Evolutionary conservation across 2,329 filamentous ascomycete genomes (phyloP).

Genomic region (Beauveria scarabaeidicola): DNA sequence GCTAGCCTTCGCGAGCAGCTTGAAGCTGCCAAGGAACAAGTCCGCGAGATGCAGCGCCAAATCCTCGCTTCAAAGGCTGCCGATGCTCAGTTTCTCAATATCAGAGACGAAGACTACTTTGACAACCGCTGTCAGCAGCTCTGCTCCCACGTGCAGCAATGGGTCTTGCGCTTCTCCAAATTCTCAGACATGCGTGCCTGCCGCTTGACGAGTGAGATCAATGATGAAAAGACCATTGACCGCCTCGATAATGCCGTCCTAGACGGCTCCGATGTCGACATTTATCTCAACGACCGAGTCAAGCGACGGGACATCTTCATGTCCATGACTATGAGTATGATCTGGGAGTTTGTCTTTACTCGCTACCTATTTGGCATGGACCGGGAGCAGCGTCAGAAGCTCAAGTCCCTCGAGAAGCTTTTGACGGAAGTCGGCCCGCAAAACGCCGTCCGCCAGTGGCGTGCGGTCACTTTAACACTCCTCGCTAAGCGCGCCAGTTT

Average conservation of each 20-base stretch:
- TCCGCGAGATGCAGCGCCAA: slow-evolving; percentile 42
- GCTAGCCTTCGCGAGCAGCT: slow-evolving; percentile 69
- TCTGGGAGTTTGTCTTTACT: slow-evolving; percentile 98
- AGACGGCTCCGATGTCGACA: slow-evolving; percentile 87
- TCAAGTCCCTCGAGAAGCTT: slow-evolving; percentile 91
- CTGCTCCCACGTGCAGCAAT: slow-evolving; percentile 92
- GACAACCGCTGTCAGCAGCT: slow-evolving; percentile 88
- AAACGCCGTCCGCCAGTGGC: slow-evolving; percentile 92
- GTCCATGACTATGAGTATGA: slow-evolving; percentile 98
- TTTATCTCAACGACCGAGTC: slow-evolving; percentile 79
- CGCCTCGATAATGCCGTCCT: slow-evolving; percentile 89
- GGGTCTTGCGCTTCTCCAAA: slow-evolving; percentile 96
- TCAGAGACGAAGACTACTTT: slow-evolving; percentile 90
- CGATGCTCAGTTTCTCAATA: slow-evolving; percentile 65
- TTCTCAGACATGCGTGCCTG: slow-evolving; percentile 89
- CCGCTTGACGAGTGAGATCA: slow-evolving; percentile 72
- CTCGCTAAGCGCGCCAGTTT: slow-evolving; percentile 77
- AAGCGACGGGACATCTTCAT: slow-evolving; percentile 91
- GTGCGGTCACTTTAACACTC: slow-evolving; percentile 85
- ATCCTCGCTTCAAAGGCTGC: slow-evolving; percentile 51
- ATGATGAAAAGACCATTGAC: slow-evolving; percentile 87
- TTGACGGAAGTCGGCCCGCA: slow-evolving; percentile 79
- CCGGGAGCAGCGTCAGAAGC: slow-evolving; percentile 90
- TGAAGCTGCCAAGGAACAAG: slow-evolving; percentile 57
- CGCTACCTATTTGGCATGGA: slow-evolving; percentile 99